Percentiles rank a stretch among this genome's conserved stretches.
Conservation (phyloP, 2,329 filamentous ascomycete species). For the Tolypocladium cylindrosporum region DNA sequence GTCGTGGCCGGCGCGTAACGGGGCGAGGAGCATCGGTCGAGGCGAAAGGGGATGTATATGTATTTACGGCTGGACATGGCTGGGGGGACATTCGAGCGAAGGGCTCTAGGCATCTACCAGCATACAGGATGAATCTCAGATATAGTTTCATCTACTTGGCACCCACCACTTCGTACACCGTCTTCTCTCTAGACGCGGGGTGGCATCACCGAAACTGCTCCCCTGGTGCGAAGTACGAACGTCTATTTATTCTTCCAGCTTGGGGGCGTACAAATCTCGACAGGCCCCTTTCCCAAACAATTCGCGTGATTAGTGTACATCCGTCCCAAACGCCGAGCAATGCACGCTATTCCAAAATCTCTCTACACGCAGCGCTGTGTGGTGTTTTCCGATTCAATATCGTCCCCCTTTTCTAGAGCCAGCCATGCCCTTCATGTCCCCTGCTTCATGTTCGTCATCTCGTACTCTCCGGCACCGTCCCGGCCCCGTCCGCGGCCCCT, state of each 20-base stretch:
- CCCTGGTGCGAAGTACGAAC: background rate
- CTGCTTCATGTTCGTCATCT: slow-evolving; percentile 49
- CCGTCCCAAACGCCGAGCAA: slow-evolving; percentile 22
- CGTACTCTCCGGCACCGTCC: slow-evolving; percentile 51
- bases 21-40: background rate
- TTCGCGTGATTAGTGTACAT: slow-evolving; percentile 4
- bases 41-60: background rate
- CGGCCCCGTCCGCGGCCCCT: slow-evolving; percentile 41
- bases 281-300: background rate
- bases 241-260: background rate
- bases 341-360: slow-evolving; percentile 18
- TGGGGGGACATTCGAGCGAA: background rate
- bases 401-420: background rate
- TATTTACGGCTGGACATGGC: background rate
- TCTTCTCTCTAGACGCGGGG: background rate
- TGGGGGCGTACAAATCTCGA: background rate
- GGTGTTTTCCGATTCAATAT: background rate
- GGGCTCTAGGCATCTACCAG: background rate
- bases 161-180: no score
- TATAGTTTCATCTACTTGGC: background rate
- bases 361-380: background rate
- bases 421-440: background rate
- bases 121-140: background rate
- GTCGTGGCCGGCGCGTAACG: slow-evolving; percentile 68
- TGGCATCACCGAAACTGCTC: background rate